Percentiles rank a stretch among this genome's conserved stretches.
phyloP scores from a whole-genome alignment of 1,139 yeast species.

The Tardiomyces depauwii region DNA sequence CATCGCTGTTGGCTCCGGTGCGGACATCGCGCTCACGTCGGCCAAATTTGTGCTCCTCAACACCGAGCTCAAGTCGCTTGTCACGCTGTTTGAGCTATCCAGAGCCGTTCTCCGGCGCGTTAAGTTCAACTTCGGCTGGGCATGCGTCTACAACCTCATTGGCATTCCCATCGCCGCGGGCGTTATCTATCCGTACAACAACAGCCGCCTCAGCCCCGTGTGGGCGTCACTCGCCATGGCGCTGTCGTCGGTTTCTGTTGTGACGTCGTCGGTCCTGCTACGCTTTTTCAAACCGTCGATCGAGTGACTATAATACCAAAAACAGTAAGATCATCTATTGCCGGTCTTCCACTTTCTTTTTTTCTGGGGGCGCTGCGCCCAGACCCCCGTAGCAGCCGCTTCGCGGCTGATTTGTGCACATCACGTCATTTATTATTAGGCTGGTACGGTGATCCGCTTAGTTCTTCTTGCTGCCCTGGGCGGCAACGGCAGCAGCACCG shows the following conservation, averaged over 20 bases:
- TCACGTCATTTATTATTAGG: no score
- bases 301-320: no score
- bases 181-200: constrained; percentile 59
- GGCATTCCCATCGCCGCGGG: constrained; percentile 96
- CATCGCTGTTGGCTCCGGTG: constrained; percentile 83
- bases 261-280: constrained; percentile 59
- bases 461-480: constrained; percentile 70
- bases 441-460: background rate
- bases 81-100: constrained; percentile 60
- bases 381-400: no score
- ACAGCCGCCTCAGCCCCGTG: constrained; percentile 65
- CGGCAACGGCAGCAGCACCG: constrained; percentile 99
- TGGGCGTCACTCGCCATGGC: constrained; percentile 92
- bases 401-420: no score
- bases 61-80: constrained; percentile 35
- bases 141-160: constrained; percentile 67
- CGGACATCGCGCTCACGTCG: constrained; percentile 87
- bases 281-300: constrained; percentile 12
- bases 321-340: no score
- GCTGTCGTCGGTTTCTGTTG: constrained; percentile 79
- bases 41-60: constrained; percentile 73
- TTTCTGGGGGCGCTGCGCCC: no score
- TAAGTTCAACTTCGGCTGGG: constrained; percentile 76
- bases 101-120: constrained; percentile 58
- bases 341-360: no score